These are phyloP conservation scores for Lipomyces orientalis DNA, from an alignment of 805 yeast genomes.

Conservation along the genomic window DNA sequence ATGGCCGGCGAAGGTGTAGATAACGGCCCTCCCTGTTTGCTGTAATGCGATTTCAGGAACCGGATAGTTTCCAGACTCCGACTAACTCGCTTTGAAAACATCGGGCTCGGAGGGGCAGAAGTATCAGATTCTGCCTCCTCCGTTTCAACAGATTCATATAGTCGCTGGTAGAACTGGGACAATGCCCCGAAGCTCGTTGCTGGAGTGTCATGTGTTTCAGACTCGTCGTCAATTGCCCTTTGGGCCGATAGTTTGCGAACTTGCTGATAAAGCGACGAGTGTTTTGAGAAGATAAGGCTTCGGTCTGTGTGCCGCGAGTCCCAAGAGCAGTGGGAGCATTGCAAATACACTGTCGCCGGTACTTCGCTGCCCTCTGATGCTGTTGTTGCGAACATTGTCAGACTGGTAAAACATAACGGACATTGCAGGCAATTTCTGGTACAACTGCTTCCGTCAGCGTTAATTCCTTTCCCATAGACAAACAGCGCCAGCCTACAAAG, in stretches of 20 bases:
- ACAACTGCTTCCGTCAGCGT: slow-evolving; percentile 37
- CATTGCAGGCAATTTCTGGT: slow-evolving; percentile 47
- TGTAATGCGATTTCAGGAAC: slow-evolving; percentile 24
- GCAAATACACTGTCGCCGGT: slow-evolving; percentile 13
- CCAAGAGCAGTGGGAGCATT: slow-evolving; percentile 32
- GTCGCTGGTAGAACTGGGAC: slow-evolving; percentile 4
- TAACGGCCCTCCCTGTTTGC: slow-evolving; percentile 6
- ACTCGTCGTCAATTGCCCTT: not conserved
- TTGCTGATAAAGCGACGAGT: slow-evolving; percentile 23
- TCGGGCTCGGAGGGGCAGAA: slow-evolving; percentile 7
- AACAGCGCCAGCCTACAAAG: not conserved
- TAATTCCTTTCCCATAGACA: not conserved
- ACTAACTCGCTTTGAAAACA: slow-evolving; percentile 1
- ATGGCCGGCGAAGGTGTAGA: slow-evolving; percentile 14
- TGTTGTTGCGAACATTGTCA: slow-evolving; percentile 20
- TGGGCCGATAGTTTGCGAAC: slow-evolving; percentile 12
- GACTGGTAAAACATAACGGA: slow-evolving; percentile 43
- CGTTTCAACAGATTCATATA: slow-evolving; percentile 15
- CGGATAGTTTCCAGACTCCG: slow-evolving; percentile 32
- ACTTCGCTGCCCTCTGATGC: slow-evolving; percentile 1
- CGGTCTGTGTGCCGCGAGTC: slow-evolving; percentile 22
- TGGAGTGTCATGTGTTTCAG: not conserved
- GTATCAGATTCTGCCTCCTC: slow-evolving; percentile 10
- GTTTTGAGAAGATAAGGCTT: slow-evolving; percentile 16
- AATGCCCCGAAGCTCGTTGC: slow-evolving; percentile 11